Evolutionary conservation across 108 stramenopile species (phyloP).

Genomic region (Nitzschia sp.): DNA sequence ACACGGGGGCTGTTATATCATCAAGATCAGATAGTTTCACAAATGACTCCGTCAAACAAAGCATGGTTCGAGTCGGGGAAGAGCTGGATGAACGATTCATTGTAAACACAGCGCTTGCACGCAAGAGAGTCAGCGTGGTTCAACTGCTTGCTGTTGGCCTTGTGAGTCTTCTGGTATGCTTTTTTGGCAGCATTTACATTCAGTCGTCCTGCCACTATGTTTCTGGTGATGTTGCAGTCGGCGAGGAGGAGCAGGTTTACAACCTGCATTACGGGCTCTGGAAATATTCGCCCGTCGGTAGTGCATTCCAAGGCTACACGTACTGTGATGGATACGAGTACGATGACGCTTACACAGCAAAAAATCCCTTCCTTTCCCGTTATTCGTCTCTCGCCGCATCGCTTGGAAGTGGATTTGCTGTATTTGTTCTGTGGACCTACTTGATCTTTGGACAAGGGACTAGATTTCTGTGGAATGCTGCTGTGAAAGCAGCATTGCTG

Average conservation of each 20-base stretch:
- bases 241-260: slow-evolving; percentile 27
- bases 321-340: slow-evolving; percentile 51
- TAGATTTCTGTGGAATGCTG: slow-evolving; percentile 33
- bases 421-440: slow-evolving; percentile 50
- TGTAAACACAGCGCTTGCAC: slow-evolving; percentile 28
- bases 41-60: slow-evolving; percentile 1
- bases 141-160: slow-evolving; percentile 48
- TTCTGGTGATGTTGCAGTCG: slow-evolving; percentile 33
- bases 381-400: slow-evolving; percentile 24
- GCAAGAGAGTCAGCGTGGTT: slow-evolving; percentile 41
- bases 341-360: slow-evolving; percentile 21
- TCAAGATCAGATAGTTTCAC: neutral
- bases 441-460: slow-evolving; percentile 41
- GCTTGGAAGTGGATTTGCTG: slow-evolving; percentile 24
- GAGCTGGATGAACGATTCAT: slow-evolving; percentile 36
- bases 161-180: slow-evolving; percentile 37
- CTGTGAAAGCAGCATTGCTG: slow-evolving; percentile 24
- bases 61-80: slow-evolving; percentile 28
- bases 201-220: slow-evolving; percentile 50
- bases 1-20: slow-evolving; percentile 23
- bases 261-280: slow-evolving; percentile 55
- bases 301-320: slow-evolving; percentile 43
- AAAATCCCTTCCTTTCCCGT: slow-evolving; percentile 38
- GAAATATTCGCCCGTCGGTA: slow-evolving; percentile 54
- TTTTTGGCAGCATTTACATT: slow-evolving; percentile 39